Evolutionary conservation across 129 eudicot genomes (phyloP), one percentile per base, ranked within the genome.

Genomic region (Centaurea solstitialis): DNA sequence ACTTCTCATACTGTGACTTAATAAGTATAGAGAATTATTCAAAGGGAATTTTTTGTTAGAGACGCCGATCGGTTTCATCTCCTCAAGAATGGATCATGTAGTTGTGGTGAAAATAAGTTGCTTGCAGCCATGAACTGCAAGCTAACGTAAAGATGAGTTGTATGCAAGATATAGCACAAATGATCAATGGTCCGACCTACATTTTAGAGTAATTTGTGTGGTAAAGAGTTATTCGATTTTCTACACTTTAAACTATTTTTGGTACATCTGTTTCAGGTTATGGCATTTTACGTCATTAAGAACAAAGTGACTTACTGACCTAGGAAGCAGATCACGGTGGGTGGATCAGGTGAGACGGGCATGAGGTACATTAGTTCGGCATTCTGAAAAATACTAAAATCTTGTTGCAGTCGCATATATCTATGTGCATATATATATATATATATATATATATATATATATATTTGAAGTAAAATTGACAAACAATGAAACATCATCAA

Each of bases 21-120:
- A 82, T 80, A 85, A 68, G 78, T 91, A 78, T 84, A 89, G 3
- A 86, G 82, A 82, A 75, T 88, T 80, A 88, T 87, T 13, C n/a
- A 82, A 75, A 68, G 91, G 69, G 93, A 90, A 41, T 66, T 90
- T 30, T 85, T 90, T 65, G 91, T 90, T 66, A 85, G 93, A 80
- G 93, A 90, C 72, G 91, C 91, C 11, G 87, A 85, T 74, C 76
- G 93, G 73, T 90, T 90, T 81, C 90, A 89, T 91, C 83, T 89
- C 65, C 89, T 89, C 41, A 85, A 87, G 86, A 90, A 89, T 79
- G 88, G 93, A 40, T 39, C 68, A 9, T 90, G 93, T 78, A 90
- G 91, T 83, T 79, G 71, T 90, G 93, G 93, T 90, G 85, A 86
- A 43, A 28, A 18, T 43, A 57, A 57, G 62, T 50, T 50, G n/a